Evolutionary conservation across 352 stramenopile species (phyloP).

Genomic region (Blastocystis sp.): DNA sequence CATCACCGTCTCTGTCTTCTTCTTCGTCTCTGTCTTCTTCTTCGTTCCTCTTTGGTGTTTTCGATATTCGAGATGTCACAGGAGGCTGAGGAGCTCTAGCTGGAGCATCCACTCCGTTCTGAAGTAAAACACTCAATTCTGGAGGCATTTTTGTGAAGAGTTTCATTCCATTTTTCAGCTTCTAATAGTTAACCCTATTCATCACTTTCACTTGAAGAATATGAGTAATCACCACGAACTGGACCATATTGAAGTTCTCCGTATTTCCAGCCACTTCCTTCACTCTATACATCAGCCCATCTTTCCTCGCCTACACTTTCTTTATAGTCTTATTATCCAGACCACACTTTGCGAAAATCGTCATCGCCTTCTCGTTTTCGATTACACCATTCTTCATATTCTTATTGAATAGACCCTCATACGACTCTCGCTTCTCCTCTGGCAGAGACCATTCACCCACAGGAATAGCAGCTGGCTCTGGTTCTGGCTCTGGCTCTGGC

Average conservation of each 20-base stretch:
- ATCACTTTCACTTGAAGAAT: neutral
- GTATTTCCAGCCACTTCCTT: neutral
- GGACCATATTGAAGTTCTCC: neutral
- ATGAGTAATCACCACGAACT: slow-evolving; percentile 37
- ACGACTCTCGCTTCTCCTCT: neutral
- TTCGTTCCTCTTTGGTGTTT: neutral
- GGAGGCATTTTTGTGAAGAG: neutral
- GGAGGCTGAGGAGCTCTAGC: neutral
- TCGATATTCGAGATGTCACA: neutral
- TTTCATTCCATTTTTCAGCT: neutral
- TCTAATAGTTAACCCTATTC: neutral
- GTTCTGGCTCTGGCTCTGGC: neutral
- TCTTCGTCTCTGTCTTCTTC: neutral
- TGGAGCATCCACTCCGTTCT: neutral
- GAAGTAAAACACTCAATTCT: neutral
- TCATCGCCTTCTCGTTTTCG: neutral
- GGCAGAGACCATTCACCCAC: neutral
- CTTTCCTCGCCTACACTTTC: neutral
- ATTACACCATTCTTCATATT: neutral
- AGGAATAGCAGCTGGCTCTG: neutral
- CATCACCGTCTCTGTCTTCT: neutral
- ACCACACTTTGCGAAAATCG: neutral
- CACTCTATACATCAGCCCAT: neutral
- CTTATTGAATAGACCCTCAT: slow-evolving; percentile 7
- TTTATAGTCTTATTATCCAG: neutral